Base-by-base conservation (phyloP, 2,329 filamentous ascomycete genomes). In the Davidsoniella neocaledoniae region DNA sequence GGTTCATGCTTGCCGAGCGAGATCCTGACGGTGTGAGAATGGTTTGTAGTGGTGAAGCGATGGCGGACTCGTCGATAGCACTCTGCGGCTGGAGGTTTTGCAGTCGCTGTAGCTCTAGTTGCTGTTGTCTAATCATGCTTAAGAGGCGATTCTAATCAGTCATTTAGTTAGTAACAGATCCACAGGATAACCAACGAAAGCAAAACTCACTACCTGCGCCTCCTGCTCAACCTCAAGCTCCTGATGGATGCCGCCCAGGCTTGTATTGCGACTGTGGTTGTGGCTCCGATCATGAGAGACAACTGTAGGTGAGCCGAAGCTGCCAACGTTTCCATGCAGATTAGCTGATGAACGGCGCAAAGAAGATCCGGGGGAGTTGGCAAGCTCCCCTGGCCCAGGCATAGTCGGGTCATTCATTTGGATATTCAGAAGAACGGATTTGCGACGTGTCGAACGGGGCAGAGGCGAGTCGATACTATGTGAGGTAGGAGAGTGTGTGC, bases 221-320 rank as follows among this genome's bases (percentile, higher is more conserved):
- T 87, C 83, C 61, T 86, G 82, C 64, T 87, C 83, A 48, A 79
- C 81, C 62, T 87, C 83, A 1, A 87, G 69, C 63, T 86, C 81
- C 60, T 87, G 83, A 57, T 87, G 82, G 40, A 87, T 73, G 62
- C 86, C 82, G 16, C 83, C 83, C 54, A 87, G 63, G 60, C 82
- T 86, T 2, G 81, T 81, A 0, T 79, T 67, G 45, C 83, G 71
- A 56, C 77, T 74, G 58, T 83, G 81, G 56, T 36, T 77, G 72
- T 14, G 77, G 74, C 56, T 79, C 76, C 33, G 64, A 60, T 39
- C 57, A 56, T 29, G n/a, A 10, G 41, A 36, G 14, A 60, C 61
- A 49, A 64, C 58, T 46, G 68, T 61, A 6, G 73, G 70, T 8
- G 72, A 74, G 50, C 67, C 59, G 52, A 71, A 29, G 25, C 42